These are phyloP conservation scores for barrel medic (Medicago truncatula) DNA, from an alignment of 306 rosid genomes.

Conservation along the genomic window MtrunA17r5.0-ANR NC_053044.1:47818001-47818500, in stretches of 20 bases:
- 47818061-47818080: background rate
- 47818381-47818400: conserved; percentile 28
- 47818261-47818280: background rate
- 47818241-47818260: conserved; percentile 13
- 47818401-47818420: conserved; percentile 30
- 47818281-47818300: background rate
- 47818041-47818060: background rate
- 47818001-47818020: background rate
- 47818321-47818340: conserved; percentile 5
- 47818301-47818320: background rate
- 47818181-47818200: background rate
- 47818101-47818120: background rate
- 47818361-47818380: conserved; percentile 1
- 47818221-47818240: conserved; percentile 11
- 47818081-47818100: no score
- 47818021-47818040: background rate
- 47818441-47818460: conserved; percentile 19
- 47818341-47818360: no score
- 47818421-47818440: background rate
- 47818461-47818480: conserved; percentile 21
- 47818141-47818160: background rate
- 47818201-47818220: background rate
- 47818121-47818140: background rate
- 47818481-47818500: conserved; percentile 22
- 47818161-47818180: background rate